Conservation (phyloP, 495 filamentous ascomycete species). For the Penicillium daleae region DNA sequence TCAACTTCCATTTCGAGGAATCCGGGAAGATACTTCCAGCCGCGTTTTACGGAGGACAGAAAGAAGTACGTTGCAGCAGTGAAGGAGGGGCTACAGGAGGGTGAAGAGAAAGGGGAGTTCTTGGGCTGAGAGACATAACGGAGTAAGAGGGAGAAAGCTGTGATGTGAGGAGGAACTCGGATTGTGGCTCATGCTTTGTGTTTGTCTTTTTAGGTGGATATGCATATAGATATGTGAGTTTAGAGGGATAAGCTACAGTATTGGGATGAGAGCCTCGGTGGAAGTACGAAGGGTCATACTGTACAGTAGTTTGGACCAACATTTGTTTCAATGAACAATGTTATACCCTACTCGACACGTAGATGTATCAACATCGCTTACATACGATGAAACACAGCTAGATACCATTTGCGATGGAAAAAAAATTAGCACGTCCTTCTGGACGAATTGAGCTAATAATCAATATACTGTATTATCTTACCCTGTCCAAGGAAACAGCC, state of each 20-base stretch:
- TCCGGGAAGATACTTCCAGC: slow-evolving; percentile 3
- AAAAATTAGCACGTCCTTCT: too few species aligned
- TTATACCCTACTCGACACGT: too few species aligned
- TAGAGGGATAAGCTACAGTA: not conserved
- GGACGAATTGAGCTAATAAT: too few species aligned
- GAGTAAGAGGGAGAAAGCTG: not conserved
- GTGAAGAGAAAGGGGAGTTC: not conserved
- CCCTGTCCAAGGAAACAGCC: too few species aligned
- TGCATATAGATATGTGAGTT: too few species aligned
- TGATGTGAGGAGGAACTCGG: not conserved
- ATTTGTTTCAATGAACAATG: too few species aligned
- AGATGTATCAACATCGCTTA: too few species aligned
- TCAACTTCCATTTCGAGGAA: not conserved
- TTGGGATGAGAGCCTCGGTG: not conserved
- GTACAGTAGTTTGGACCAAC: too few species aligned
- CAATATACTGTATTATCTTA: too few species aligned
- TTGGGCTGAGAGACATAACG: not conserved
- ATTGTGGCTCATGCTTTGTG: not conserved
- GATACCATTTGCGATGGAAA: too few species aligned
- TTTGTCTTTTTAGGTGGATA: too few species aligned
- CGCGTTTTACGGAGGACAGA: slow-evolving; percentile 9
- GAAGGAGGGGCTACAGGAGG: not conserved
- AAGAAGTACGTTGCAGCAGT: slow-evolving; percentile 23
- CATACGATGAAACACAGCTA: too few species aligned
- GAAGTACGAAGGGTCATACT: not conserved